Conservation (phyloP, 805 yeast species). For the Candida chilensis region DNA sequence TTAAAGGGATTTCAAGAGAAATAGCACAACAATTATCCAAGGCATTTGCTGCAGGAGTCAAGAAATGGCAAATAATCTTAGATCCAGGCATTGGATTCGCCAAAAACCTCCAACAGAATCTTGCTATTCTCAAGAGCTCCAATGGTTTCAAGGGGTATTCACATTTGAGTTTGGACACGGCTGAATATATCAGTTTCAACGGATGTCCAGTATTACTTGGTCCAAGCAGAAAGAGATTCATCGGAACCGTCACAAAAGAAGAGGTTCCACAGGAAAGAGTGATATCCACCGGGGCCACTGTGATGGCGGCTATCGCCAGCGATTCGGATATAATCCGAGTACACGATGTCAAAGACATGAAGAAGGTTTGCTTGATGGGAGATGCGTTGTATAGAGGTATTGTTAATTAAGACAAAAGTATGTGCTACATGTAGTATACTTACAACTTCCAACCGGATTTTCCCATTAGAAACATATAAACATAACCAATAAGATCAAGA, state of each 20-base stretch:
- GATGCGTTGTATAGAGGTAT: constrained; percentile 58
- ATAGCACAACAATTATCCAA: constrained; percentile 41
- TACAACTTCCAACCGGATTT: constrained; percentile 1
- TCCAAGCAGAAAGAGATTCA: constrained; percentile 80
- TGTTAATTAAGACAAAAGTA: constrained; percentile 4
- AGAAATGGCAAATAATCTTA: constrained; percentile 82
- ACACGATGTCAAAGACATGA: constrained; percentile 64
- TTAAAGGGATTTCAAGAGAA: constrained; percentile 59
- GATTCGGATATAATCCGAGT: constrained; percentile 80
- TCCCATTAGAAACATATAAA: not conserved
- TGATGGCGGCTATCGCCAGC: constrained; percentile 64
- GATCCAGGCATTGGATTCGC: constrained; percentile 99
- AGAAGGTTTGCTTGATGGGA: constrained; percentile 40
- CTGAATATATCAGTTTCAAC: constrained; percentile 29
- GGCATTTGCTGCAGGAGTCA: constrained; percentile 57
- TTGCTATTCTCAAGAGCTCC: constrained; percentile 50
- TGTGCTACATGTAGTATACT: too few relatives aligned
- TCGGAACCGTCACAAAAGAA: constrained; percentile 65
- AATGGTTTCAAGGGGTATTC: constrained; percentile 39
- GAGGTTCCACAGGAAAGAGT: constrained; percentile 51
- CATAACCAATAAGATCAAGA: constrained; percentile 1
- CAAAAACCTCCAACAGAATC: constrained; percentile 65
- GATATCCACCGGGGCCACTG: constrained; percentile 68
- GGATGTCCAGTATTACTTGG: constrained; percentile 72
- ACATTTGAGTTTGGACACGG: constrained; percentile 6